Conservation (phyloP, 306 rosid species). For the Ceratonia siliqua region DNA sequence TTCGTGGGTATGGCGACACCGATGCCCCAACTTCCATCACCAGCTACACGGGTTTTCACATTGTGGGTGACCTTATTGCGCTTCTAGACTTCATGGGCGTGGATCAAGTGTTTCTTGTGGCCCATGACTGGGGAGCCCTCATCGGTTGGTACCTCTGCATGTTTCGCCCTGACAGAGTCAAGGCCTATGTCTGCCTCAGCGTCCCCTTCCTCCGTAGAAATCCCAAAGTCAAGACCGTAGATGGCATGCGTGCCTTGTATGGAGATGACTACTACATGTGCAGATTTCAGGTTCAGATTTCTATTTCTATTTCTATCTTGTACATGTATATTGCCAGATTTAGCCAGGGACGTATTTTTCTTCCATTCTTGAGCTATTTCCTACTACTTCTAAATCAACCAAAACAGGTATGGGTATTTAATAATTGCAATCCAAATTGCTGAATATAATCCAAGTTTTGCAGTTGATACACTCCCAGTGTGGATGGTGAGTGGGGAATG, state of each 20-base stretch:
- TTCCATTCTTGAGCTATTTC: too few species aligned
- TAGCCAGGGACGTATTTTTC: too few species aligned
- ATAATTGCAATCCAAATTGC: too few species aligned
- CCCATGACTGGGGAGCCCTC: conserved; percentile 45
- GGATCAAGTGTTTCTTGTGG: conserved; percentile 35
- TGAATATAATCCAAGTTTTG: too few species aligned
- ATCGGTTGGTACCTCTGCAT: conserved; percentile 45
- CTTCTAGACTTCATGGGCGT: conserved; percentile 39
- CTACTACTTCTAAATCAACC: too few species aligned
- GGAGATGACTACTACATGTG: conserved; percentile 40
- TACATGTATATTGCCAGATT: too few species aligned
- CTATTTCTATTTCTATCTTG: too few species aligned
- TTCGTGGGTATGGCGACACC: conserved; percentile 46
- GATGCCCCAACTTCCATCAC: conserved; percentile 23
- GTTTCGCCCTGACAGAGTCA: conserved; percentile 43
- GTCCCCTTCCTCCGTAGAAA: not conserved
- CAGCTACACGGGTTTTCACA: conserved; percentile 33
- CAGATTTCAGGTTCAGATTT: too few species aligned
- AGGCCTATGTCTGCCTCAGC: conserved; percentile 41
- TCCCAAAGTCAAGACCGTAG: not conserved
- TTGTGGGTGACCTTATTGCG: conserved; percentile 38
- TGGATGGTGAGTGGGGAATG: too few species aligned
- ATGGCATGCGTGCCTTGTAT: conserved; percentile 3
- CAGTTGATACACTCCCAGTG: too few species aligned
- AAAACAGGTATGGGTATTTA: too few species aligned